Conservation (phyloP, 2,329 filamentous ascomycete species). For the Cladosporium oxysporum region DNA sequence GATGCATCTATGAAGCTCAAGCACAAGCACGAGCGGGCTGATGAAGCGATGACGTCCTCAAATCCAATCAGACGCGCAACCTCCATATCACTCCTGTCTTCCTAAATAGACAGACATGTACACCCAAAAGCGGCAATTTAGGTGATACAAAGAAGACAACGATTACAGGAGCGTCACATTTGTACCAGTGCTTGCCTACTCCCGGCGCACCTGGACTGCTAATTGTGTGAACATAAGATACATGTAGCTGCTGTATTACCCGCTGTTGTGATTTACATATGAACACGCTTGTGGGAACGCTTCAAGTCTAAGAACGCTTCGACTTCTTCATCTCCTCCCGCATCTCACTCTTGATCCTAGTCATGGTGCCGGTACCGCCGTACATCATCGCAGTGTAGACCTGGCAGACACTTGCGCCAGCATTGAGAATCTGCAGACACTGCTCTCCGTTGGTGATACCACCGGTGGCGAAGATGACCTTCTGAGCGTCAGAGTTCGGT, state of each 20-base stretch:
- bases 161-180: not conserved
- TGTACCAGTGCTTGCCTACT: not conserved
- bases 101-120: not conserved
- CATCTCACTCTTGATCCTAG: slow-evolving; percentile 54
- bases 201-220: not conserved
- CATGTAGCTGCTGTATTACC: slow-evolving; percentile 12
- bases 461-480: slow-evolving; percentile 90
- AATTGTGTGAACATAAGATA: not conserved
- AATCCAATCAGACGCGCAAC: not conserved
- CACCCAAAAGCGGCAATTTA: not conserved
- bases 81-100: not conserved
- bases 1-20: not conserved
- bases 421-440: slow-evolving; percentile 78
- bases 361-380: slow-evolving; percentile 63
- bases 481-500: slow-evolving; percentile 49
- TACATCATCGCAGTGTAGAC: slow-evolving; percentile 74
- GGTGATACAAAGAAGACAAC: not conserved
- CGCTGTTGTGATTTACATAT: slow-evolving; percentile 15
- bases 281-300: slow-evolving; percentile 1
- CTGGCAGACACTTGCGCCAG: slow-evolving; percentile 73
- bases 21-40: not conserved
- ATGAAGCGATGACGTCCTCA: slow-evolving; percentile 17
- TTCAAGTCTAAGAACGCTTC: slow-evolving; percentile 13
- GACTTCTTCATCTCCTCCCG: slow-evolving; percentile 41
- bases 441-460: slow-evolving; percentile 88